A percentile compares a stretch with the other conserved stretches of the same genome.
Evolutionary conservation across 140 eudicot species (phyloP).

Genomic region (Ambrosia hybrid): DNA sequence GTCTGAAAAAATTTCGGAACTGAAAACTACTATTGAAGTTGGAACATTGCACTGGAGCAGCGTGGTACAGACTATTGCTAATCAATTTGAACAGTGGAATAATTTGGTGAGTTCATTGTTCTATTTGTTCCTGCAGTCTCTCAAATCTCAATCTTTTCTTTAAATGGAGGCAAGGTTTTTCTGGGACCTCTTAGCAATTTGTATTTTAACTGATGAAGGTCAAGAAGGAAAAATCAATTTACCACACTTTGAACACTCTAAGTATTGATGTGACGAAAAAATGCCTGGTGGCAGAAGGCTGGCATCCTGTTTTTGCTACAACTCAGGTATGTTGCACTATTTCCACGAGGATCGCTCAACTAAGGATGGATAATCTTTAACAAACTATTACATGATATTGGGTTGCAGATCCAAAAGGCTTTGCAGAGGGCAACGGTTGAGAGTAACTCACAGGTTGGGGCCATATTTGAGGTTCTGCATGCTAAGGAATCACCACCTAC

Average conservation of each 20-base stretch:
- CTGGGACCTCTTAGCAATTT: slow-evolving; percentile 3
- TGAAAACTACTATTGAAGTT: slow-evolving; percentile 77
- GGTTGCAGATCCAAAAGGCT: slow-evolving; percentile 62
- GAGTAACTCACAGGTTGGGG: slow-evolving; percentile 77
- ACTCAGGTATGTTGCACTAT: slow-evolving; percentile 47
- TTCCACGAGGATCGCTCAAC: background rate
- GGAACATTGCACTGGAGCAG: slow-evolving; percentile 73
- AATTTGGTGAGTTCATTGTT: slow-evolving; percentile 51
- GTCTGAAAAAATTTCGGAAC: slow-evolving; percentile 69
- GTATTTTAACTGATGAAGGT: slow-evolving; percentile 49
- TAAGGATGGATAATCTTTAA: slow-evolving; percentile 12
- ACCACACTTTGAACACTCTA: slow-evolving; percentile 73
- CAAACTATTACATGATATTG: slow-evolving; percentile 9
- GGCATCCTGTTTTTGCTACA: slow-evolving; percentile 91
- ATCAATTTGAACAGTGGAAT: slow-evolving; percentile 81
- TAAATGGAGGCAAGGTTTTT: background rate
- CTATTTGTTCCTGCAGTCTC: background rate
- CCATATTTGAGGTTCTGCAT: slow-evolving; percentile 65
- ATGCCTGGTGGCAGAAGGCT: slow-evolving; percentile 97
- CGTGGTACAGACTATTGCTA: slow-evolving; percentile 62
- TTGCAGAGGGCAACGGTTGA: slow-evolving; percentile 66
- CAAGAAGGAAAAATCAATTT: slow-evolving; percentile 71
- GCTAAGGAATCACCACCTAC: slow-evolving; percentile 84
- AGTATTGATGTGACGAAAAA: slow-evolving; percentile 86
- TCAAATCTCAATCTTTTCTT: background rate